Conservation (phyloP, 2,329 filamentous ascomycete genomes). For the Fusarium coffeatum region DNA sequence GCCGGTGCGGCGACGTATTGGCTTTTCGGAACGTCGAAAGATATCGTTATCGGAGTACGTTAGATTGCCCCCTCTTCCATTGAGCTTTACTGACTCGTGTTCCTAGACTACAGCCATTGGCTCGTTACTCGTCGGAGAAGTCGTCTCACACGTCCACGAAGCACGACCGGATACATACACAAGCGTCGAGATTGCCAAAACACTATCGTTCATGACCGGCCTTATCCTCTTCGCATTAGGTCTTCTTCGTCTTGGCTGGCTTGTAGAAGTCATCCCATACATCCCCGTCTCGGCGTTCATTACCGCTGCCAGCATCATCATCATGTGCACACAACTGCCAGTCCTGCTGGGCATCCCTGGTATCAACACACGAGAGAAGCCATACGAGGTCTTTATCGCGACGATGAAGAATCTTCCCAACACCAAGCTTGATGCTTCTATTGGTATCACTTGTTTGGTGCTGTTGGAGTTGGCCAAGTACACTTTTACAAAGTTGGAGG, state of each 20-base stretch:
- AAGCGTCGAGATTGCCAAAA: constrained; percentile 57
- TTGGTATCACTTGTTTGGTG: constrained; percentile 75
- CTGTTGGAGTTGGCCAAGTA: constrained; percentile 70
- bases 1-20: constrained; percentile 84
- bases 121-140: constrained; percentile 62
- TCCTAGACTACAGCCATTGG: constrained; percentile 66
- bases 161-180: constrained; percentile 50
- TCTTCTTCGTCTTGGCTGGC: constrained; percentile 60
- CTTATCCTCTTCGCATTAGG: constrained; percentile 58
- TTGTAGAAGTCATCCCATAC: constrained; percentile 64
- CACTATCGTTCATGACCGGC: constrained; percentile 60
- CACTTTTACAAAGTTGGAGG: constrained; percentile 69
- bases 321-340: constrained; percentile 61
- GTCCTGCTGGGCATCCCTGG: constrained; percentile 56
- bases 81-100: not conserved
- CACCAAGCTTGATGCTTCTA: constrained; percentile 73
- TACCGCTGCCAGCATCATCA: constrained; percentile 63
- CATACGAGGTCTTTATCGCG: constrained; percentile 58
- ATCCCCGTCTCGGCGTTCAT: constrained; percentile 64
- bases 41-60: constrained; percentile 79
- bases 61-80: fast-evolving
- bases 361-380: constrained; percentile 58
- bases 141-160: constrained; percentile 54
- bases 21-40: constrained; percentile 86
- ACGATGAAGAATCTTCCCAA: constrained; percentile 55